Percentiles rank a stretch among this genome's conserved stretches.
Conservation (phyloP, 2,329 filamentous ascomycete species). For the Aureobasidium zeae region DNA sequence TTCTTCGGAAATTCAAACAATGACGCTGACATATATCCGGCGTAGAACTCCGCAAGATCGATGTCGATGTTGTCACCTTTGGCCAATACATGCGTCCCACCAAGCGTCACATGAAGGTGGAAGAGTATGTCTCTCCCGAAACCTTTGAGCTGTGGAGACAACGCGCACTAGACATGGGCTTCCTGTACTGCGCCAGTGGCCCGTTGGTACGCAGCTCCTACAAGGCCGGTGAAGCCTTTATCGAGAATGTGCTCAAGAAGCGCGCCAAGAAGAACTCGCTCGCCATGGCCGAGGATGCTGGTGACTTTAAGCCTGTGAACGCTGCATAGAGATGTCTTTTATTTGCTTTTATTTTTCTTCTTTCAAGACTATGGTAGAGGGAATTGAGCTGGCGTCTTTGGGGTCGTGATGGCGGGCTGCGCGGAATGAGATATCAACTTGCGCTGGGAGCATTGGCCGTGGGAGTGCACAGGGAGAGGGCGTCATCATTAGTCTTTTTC, state of each 20-base stretch:
- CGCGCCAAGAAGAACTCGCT: constrained; percentile 39
- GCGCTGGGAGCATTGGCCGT: constrained; percentile 16
- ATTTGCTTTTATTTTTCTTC: neutral
- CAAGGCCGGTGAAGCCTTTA: constrained; percentile 97
- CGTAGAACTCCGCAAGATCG: constrained; percentile 62
- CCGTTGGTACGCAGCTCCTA: constrained; percentile 91
- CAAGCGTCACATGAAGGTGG: constrained; percentile 93
- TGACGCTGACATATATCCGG: neutral
- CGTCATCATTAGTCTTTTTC: neutral
- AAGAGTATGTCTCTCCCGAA: constrained; percentile 86
- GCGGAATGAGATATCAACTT: constrained; percentile 14
- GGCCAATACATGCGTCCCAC: constrained; percentile 99
- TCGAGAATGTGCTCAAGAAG: constrained; percentile 95
- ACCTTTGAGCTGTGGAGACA: constrained; percentile 87
- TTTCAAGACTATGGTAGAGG: too few relatives aligned
- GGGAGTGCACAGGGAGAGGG: constrained; percentile 4
- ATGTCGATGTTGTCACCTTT: constrained; percentile 94
- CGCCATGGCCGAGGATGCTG: constrained; percentile 24
- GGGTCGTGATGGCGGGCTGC: neutral
- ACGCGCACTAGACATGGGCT: constrained; percentile 86
- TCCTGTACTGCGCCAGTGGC: constrained; percentile 90
- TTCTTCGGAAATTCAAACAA: neutral
- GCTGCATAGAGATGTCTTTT: neutral
- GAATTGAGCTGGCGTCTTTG: too few relatives aligned
- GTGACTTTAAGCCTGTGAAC: constrained; percentile 20